Base-by-base conservation (phyloP, 2,329 filamentous ascomycete genomes). In the Cucurbitaria berberidis region DNA sequence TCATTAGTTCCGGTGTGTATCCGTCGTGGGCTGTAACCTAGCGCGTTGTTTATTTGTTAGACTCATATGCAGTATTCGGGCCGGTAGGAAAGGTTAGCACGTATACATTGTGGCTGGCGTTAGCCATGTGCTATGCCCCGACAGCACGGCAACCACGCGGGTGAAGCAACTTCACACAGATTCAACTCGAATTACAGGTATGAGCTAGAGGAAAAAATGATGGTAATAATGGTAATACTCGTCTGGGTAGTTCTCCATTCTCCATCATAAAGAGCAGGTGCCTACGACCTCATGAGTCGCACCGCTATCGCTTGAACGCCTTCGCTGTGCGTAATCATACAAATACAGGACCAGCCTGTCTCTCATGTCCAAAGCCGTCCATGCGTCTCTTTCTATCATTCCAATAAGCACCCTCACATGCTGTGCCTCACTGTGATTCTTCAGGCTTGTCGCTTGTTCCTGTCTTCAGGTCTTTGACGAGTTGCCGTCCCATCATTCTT, bases 401-500 rank as follows among this genome's bases (percentile, higher is more conserved):
- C 24, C 24, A 9, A 26, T n/a, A n/a, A n/a, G n/a, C n/a, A n/a
- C n/a, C n/a, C n/a, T n/a, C n/a, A n/a, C n/a, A n/a, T n/a, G n/a
- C n/a, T n/a, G n/a, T n/a, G n/a, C n/a, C n/a, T n/a, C n/a, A n/a
- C n/a, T n/a, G n/a, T n/a, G n/a, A n/a, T n/a, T n/a, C n/a, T 21
- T 21, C 18, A 10, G 35, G 10, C 45, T 51, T 59, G n/a, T 51
- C 39, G 13, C 39, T 51, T 39, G 49, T 21, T 10, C 32, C 53
- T 16, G 45, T 55, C 55, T 56, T 68, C 43, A 70, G 22, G 0
- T 62, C 64, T 40, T 35, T 52, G 0, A 65, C 61, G 13, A 70
- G 44, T 51, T 70, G 67, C 18, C 50, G 51, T 11, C 64, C 64
- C 67, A 70, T 69, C 48, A 65, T 60, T 45, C 64, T 60, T 26